Evolutionary conservation across 164 flowering plant species (phyloP).

Genomic region (Tetrastigma voinierianum): DNA sequence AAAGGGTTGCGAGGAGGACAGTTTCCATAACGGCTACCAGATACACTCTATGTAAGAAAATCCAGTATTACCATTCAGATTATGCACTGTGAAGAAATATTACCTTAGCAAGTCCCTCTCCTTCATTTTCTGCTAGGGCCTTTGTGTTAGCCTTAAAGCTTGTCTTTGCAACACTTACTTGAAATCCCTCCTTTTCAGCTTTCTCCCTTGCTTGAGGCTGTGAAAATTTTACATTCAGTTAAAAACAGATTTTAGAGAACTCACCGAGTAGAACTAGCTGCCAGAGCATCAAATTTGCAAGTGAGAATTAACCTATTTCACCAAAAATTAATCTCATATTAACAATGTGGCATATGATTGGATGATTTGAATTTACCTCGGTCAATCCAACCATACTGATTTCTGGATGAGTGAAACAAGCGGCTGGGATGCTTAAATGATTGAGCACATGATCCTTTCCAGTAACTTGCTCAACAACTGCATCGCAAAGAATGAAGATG

Average conservation of each 20-base stretch:
- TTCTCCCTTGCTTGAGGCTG: constrained; percentile 99
- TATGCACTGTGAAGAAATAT: constrained; percentile 4
- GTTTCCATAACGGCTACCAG: too few species aligned
- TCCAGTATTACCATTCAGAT: neutral
- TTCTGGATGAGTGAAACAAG: constrained; percentile 99
- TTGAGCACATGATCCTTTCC: constrained; percentile 93
- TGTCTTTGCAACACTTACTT: constrained; percentile 81
- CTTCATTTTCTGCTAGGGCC: constrained; percentile 94
- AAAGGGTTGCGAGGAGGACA: too few species aligned
- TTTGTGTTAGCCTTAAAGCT: constrained; percentile 91
- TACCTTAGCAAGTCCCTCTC: constrained; percentile 98
- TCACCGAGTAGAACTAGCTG: neutral
- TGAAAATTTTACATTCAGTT: constrained; percentile 14
- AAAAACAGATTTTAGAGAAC: neutral
- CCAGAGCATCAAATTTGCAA: too few species aligned
- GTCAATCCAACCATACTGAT: constrained; percentile 99
- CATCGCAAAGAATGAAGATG: constrained; percentile 1
- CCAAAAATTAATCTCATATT: neutral
- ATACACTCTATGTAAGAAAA: neutral
- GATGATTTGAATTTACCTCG: constrained; percentile 53
- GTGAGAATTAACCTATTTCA: neutral
- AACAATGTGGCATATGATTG: neutral
- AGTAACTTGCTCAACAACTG: constrained; percentile 92
- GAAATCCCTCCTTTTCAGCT: constrained; percentile 75
- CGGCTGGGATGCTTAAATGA: constrained; percentile 95